Percentiles rank a stretch among this genome's conserved stretches.
phyloP scores from a whole-genome alignment of 106 monocot genomes.

The Platanthera guangdongensis region DNA sequence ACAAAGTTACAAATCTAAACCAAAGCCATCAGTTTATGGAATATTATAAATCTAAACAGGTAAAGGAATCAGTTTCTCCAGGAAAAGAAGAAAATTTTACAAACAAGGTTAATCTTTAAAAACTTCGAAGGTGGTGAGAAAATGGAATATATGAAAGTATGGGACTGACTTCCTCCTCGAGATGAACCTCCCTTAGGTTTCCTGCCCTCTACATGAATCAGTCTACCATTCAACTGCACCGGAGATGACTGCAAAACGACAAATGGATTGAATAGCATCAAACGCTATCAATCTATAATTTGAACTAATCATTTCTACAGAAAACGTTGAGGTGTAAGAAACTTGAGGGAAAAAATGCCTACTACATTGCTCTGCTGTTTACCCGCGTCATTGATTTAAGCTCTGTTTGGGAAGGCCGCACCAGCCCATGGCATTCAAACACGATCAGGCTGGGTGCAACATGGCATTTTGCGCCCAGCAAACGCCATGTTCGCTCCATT shows the following conservation, averaged over 20 bases:
- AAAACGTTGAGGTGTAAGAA: neutral
- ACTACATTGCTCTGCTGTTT: neutral
- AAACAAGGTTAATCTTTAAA: neutral
- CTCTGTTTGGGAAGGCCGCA: too few relatives aligned
- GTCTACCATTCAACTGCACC: constrained; percentile 37
- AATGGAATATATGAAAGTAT: neutral
- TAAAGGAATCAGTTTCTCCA: neutral
- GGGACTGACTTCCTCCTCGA: constrained; percentile 43
- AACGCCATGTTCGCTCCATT: too few relatives aligned
- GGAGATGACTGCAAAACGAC: constrained; percentile 45
- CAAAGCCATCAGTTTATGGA: neutral
- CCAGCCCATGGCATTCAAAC: too few relatives aligned
- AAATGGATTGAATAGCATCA: neutral
- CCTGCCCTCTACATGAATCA: constrained; percentile 44
- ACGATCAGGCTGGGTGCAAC: too few relatives aligned
- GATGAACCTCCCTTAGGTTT: constrained; percentile 36
- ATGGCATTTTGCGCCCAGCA: too few relatives aligned
- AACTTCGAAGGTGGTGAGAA: neutral
- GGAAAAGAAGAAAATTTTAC: neutral
- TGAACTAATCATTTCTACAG: neutral
- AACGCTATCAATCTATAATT: too few relatives aligned
- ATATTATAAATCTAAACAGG: neutral
- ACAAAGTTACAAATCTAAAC: neutral
- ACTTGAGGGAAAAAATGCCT: neutral
- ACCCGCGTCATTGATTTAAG: neutral